phyloP scores from a whole-genome alignment of 176 grass and related monocot species.

The barley (Hordeum vulgare) region DNA sequence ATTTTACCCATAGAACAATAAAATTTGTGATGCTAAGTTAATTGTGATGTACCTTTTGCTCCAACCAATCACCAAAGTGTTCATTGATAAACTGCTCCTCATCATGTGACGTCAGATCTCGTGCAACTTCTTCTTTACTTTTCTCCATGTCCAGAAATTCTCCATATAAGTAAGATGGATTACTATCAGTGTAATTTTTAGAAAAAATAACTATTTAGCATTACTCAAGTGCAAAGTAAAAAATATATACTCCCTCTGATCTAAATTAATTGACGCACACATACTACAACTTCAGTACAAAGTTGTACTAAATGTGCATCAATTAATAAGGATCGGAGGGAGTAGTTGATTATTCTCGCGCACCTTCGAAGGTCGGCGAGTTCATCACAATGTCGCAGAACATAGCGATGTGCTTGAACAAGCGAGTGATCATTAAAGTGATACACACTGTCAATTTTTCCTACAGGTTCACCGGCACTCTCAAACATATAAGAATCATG shows the following conservation, averaged over 20 bases:
- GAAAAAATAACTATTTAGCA: background rate
- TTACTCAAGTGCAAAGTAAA: background rate
- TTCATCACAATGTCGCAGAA: constrained; percentile 4
- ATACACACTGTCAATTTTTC: too few relatives aligned
- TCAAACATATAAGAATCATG: too few relatives aligned
- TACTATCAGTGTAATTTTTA: background rate
- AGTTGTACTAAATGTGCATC: too few relatives aligned
- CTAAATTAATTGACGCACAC: too few relatives aligned
- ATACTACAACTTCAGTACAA: too few relatives aligned
- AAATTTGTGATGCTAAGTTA: background rate
- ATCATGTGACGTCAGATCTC: background rate
- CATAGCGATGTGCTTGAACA: background rate
- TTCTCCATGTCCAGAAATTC: background rate
- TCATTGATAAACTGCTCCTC: background rate
- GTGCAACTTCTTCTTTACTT: background rate
- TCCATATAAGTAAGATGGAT: background rate
- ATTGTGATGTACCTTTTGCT: background rate
- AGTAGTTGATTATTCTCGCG: background rate
- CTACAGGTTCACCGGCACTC: background rate
- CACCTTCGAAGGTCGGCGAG: background rate
- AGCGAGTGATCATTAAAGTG: background rate
- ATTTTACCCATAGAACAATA: background rate
- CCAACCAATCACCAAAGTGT: background rate
- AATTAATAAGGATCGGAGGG: too few relatives aligned
- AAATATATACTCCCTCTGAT: too few relatives aligned